Evolutionary conservation across 2,329 filamentous ascomycete species (phyloP).

Genomic region (Dactylellina sp.): DNA sequence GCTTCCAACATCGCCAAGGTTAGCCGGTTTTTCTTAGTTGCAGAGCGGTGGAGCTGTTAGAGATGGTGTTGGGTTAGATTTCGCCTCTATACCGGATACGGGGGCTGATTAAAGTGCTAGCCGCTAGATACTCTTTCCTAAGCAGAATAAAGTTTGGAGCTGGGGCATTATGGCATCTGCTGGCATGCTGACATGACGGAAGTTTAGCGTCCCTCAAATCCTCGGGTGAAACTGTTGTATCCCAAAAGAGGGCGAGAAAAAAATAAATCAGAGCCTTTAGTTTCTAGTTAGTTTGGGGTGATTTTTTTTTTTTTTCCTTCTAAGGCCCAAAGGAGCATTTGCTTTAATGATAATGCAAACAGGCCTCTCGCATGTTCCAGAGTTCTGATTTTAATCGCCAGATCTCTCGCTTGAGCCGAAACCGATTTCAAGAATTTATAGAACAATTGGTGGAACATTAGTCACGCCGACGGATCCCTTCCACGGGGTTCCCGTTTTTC

Average conservation of each 20-base stretch:
- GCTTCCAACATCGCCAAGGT: slow-evolving; percentile 36
- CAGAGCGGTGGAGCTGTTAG: slow-evolving; percentile 2
- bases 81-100: slow-evolving; percentile 17
- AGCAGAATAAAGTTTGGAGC: slow-evolving; percentile 37
- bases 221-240: slow-evolving; percentile 43
- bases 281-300: too few relatives aligned
- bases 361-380: slow-evolving; percentile 20
- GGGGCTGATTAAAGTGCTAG: slow-evolving; percentile 49
- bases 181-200: slow-evolving; percentile 39
- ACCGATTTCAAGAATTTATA: slow-evolving; percentile 51
- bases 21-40: slow-evolving; percentile 14
- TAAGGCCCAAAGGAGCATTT: slow-evolving; percentile 20
- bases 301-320: too few relatives aligned
- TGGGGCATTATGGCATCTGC: slow-evolving; percentile 40
- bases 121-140: slow-evolving; percentile 21
- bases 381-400: slow-evolving; percentile 34
- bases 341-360: slow-evolving; percentile 31
- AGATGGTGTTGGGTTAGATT: slow-evolving; percentile 8
- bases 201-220: slow-evolving; percentile 30
- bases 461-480: slow-evolving; percentile 40
- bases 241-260: slow-evolving; percentile 22
- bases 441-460: slow-evolving; percentile 38
- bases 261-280: slow-evolving; percentile 34
- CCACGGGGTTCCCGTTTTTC: slow-evolving; percentile 34
- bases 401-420: slow-evolving; percentile 50